A percentile compares a stretch with the other conserved stretches of the same genome.
phyloP scores from a whole-genome alignment of 768 basidiomycete genomes.

The Leccinellum rugosiceps region DNA sequence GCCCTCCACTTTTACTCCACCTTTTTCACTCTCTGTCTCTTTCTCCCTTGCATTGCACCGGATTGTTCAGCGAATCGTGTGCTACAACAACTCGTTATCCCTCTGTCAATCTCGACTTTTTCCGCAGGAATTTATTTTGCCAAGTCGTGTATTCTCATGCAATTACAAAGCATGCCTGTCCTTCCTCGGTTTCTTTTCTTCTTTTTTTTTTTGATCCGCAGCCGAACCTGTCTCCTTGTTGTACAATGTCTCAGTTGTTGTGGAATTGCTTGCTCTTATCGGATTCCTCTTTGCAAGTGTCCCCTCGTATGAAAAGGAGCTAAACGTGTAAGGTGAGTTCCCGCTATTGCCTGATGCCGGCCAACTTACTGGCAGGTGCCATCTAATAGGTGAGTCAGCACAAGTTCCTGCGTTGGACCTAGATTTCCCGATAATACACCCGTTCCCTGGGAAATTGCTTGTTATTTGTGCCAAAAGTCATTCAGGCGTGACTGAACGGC shows the following conservation, averaged over 20 bases:
- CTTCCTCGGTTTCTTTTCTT: constrained; percentile 12
- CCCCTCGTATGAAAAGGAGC: background rate
- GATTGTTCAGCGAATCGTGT: constrained; percentile 16
- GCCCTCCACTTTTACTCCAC: background rate
- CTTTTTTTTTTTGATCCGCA: constrained; percentile 6
- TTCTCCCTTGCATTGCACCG: constrained; percentile 5
- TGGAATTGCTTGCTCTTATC: background rate
- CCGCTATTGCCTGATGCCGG: background rate
- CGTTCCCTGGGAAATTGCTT: background rate
- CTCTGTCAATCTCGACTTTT: constrained; percentile 5
- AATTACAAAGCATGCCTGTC: constrained; percentile 11
- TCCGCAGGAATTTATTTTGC: constrained; percentile 18
- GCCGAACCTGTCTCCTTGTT: constrained; percentile 6
- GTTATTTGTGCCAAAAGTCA: background rate
- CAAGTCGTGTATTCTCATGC: constrained; percentile 10
- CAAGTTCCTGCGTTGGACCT: background rate
- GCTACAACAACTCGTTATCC: constrained; percentile 9
- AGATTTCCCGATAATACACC: background rate
- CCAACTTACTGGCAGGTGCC: background rate
- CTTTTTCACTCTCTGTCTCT: background rate
- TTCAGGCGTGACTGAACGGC: background rate
- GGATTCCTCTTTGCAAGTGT: background rate
- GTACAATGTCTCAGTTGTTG: constrained; percentile 4
- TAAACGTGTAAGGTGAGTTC: constrained; percentile 13
- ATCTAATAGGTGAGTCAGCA: constrained; percentile 14